phyloP scores from a whole-genome alignment of 2,329 filamentous ascomycete genomes.

The Chalaropsis thielavioides region DNA sequence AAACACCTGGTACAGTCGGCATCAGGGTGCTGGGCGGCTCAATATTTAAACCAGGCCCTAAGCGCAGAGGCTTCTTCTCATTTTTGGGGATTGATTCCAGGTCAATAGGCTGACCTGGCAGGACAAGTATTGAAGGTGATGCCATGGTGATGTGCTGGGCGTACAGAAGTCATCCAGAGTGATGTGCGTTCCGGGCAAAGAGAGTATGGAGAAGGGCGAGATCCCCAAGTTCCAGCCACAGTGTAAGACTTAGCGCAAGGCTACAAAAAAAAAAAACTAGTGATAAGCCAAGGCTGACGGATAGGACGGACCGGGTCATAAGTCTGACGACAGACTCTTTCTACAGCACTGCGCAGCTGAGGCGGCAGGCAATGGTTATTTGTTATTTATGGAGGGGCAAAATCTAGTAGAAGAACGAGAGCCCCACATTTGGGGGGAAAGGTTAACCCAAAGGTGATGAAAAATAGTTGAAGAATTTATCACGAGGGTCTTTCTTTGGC shows the following conservation, averaged over 20 bases:
- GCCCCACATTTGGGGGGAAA: slow-evolving; percentile 18
- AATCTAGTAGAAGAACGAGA: background rate
- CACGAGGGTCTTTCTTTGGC: background rate
- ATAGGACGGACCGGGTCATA: background rate
- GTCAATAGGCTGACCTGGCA: slow-evolving; percentile 69
- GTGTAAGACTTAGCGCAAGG: slow-evolving; percentile 2
- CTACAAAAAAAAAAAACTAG: slow-evolving; percentile 12
- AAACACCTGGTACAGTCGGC: slow-evolving; percentile 50
- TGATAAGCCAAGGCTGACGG: slow-evolving; percentile 12
- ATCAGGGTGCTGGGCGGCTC: slow-evolving; percentile 62
- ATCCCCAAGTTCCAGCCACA: background rate
- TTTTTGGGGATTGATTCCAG: slow-evolving; percentile 50
- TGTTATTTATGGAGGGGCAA: slow-evolving; percentile 14
- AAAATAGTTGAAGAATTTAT: slow-evolving; percentile 7
- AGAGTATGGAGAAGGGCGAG: background rate
- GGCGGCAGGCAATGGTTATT: background rate
- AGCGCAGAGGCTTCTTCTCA: slow-evolving; percentile 55
- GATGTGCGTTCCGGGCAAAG: background rate
- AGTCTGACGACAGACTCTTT: background rate
- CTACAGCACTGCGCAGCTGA: background rate
- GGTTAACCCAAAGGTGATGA: background rate
- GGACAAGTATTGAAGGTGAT: slow-evolving; percentile 47
- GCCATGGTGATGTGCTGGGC: slow-evolving; percentile 32
- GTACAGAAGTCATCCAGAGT: background rate
- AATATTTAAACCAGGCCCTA: slow-evolving; percentile 73